These are phyloP conservation scores for Punctularia strigosozonata DNA, from an alignment of 768 basidiomycete genomes.

Conservation along the genomic window DNA sequence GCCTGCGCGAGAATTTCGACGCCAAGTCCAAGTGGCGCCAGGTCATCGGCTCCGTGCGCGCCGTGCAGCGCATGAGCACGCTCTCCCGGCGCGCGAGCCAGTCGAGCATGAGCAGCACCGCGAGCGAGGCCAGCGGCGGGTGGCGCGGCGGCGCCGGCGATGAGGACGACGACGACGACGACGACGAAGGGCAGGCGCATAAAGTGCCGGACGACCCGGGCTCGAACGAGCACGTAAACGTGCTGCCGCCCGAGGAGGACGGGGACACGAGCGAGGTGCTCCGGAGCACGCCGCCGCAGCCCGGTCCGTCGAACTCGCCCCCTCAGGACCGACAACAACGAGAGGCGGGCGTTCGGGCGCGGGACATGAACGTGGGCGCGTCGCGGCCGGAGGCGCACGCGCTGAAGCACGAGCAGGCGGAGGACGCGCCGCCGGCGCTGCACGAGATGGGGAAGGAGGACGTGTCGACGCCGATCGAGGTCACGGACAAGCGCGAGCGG, in stretches of 20 bases:
- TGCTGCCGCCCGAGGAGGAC: constrained; percentile 19
- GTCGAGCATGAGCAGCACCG: constrained; percentile 9
- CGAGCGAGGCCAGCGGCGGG: constrained; percentile 23
- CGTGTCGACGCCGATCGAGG: constrained; percentile 4
- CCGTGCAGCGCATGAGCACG: constrained; percentile 17
- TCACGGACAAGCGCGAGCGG: not conserved
- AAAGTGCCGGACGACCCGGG: constrained; percentile 15
- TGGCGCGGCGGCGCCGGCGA: constrained; percentile 18
- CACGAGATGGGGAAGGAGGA: constrained; percentile 10
- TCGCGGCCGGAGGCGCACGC: constrained; percentile 3
- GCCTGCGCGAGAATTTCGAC: constrained; percentile 77
- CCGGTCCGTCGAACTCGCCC: constrained; percentile 1
- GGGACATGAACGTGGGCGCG: constrained; percentile 5
- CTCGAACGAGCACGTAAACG: constrained; percentile 28
- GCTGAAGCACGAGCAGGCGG: constrained; percentile 14
- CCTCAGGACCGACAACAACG: not conserved
- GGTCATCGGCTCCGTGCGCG: constrained; percentile 47
- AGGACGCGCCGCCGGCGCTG: constrained; percentile 12
- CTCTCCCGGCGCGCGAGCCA: constrained; percentile 10
- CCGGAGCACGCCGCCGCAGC: constrained; percentile 3
- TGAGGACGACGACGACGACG: constrained; percentile 23
- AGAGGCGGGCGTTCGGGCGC: constrained; percentile 9
- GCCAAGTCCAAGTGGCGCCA: constrained; percentile 61
- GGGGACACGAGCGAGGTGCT: constrained; percentile 1
- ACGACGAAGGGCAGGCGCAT: constrained; percentile 13